phyloP scores from a whole-genome alignment of 2,329 filamentous ascomycete genomes.

The Fusarium paranaense region DNA sequence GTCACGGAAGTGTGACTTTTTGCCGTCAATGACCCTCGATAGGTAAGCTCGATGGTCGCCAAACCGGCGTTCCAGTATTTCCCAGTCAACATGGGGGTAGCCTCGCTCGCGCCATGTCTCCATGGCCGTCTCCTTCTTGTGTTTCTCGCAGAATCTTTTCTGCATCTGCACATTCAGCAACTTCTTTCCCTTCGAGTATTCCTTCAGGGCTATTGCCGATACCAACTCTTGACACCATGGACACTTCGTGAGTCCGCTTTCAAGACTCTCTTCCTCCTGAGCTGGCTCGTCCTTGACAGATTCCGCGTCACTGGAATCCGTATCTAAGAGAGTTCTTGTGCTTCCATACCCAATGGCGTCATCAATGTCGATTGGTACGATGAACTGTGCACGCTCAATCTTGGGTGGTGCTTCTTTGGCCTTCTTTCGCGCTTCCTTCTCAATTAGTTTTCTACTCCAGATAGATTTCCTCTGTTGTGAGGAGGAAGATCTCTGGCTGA shows the following conservation, averaged over 20 bases:
- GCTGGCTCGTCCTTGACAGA: slow-evolving; percentile 7
- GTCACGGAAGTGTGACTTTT: slow-evolving; percentile 70
- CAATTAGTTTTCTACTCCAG: background rate
- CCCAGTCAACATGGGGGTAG: slow-evolving; percentile 82
- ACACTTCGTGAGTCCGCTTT: slow-evolving; percentile 58
- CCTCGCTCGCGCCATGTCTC: slow-evolving; percentile 61
- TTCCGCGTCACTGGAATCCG: slow-evolving; percentile 24
- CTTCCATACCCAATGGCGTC: background rate
- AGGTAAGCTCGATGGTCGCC: slow-evolving; percentile 66
- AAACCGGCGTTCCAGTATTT: slow-evolving; percentile 68
- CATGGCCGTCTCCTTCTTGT: slow-evolving; percentile 67
- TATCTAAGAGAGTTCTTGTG: slow-evolving; percentile 27
- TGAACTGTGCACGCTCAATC: slow-evolving; percentile 11
- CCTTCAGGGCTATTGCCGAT: slow-evolving; percentile 63
- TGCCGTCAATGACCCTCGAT: slow-evolving; percentile 69
- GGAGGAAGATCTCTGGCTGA: background rate
- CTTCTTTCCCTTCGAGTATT: slow-evolving; percentile 59
- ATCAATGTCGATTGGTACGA: slow-evolving; percentile 23
- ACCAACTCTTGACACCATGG: slow-evolving; percentile 75
- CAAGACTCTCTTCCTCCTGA: slow-evolving; percentile 3
- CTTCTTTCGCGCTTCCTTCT: background rate
- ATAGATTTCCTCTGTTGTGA: slow-evolving; percentile 8
- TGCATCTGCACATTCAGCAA: slow-evolving; percentile 69
- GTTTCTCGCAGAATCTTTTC: slow-evolving; percentile 71
- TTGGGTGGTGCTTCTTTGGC: background rate